phyloP scores from a whole-genome alignment of 2,329 filamentous ascomycete species.

The Phialocephala subalpina region DNA sequence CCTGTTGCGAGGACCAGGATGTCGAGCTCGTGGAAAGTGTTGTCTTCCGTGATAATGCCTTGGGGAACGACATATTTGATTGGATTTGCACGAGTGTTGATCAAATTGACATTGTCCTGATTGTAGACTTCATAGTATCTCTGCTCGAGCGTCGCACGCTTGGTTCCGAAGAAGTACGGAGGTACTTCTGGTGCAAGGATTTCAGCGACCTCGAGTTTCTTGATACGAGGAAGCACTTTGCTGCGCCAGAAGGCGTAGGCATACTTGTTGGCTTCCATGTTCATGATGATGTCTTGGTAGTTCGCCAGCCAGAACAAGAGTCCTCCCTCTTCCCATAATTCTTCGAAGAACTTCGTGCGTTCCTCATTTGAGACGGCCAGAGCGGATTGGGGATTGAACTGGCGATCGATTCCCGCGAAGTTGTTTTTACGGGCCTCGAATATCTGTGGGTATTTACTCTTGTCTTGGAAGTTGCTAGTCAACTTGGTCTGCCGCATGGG shows the following conservation, averaged over 20 bases:
- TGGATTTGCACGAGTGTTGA: constrained; percentile 41
- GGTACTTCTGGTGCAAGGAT: constrained; percentile 35
- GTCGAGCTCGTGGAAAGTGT: constrained; percentile 41
- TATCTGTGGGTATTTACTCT: constrained; percentile 37
- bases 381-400: constrained; percentile 38
- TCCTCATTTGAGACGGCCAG: constrained; percentile 41
- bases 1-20: constrained; percentile 47
- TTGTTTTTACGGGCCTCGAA: constrained; percentile 41
- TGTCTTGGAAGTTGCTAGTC: too few species aligned
- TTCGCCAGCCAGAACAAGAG: constrained; percentile 48
- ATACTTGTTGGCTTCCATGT: constrained; percentile 48
- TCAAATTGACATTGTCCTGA: constrained; percentile 40
- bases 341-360: constrained; percentile 43
- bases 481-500: too few species aligned
- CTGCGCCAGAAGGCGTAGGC: constrained; percentile 47
- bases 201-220: constrained; percentile 42
- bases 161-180: constrained; percentile 34
- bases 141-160: constrained; percentile 31
- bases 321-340: constrained; percentile 27
- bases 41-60: constrained; percentile 40
- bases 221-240: constrained; percentile 44
- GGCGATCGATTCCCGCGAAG: constrained; percentile 40
- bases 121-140: constrained; percentile 44
- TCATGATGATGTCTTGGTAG: constrained; percentile 47
- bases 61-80: constrained; percentile 38